Conservation (phyloP, 1,284 basidiomycete genomes). For the Naganishia cerealis region DNA sequence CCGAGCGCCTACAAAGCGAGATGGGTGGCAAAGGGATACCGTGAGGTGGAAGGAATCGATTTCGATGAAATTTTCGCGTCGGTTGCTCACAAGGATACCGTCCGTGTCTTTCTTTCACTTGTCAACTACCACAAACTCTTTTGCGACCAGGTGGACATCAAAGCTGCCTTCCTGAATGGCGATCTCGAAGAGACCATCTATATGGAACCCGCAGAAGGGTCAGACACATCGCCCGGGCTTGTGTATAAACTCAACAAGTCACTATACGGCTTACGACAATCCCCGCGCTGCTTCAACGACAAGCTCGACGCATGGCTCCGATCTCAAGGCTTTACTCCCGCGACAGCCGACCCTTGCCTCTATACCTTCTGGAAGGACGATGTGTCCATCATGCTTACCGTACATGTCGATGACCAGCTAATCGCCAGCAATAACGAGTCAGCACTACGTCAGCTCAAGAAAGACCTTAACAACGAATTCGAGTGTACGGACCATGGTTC, state of each 20-base stretch:
- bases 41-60: conserved; percentile 54
- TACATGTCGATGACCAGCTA: conserved; percentile 32
- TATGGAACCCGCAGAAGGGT: conserved; percentile 44
- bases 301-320: conserved; percentile 35
- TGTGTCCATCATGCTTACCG: too few species aligned
- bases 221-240: conserved; percentile 25
- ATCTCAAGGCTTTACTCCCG: conserved; percentile 33
- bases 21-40: conserved; percentile 41
- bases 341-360: conserved; percentile 32
- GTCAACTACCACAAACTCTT: conserved; percentile 44
- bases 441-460: conserved; percentile 27
- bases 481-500: conserved; percentile 37
- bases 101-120: conserved; percentile 52
- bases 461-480: conserved; percentile 31
- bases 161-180: conserved; percentile 46
- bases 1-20: conserved; percentile 44
- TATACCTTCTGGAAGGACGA: conserved; percentile 3
- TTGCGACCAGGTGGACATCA: conserved; percentile 42
- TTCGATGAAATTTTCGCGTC: conserved; percentile 56
- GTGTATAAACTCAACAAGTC: conserved; percentile 19
- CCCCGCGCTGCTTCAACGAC: conserved; percentile 36
- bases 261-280: conserved; percentile 27
- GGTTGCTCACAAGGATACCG: conserved; percentile 51
- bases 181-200: conserved; percentile 54
- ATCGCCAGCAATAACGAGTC: conserved; percentile 12